Conservation (phyloP, 352 stramenopile genomes). For the Pythium vanterpoolii region DNA sequence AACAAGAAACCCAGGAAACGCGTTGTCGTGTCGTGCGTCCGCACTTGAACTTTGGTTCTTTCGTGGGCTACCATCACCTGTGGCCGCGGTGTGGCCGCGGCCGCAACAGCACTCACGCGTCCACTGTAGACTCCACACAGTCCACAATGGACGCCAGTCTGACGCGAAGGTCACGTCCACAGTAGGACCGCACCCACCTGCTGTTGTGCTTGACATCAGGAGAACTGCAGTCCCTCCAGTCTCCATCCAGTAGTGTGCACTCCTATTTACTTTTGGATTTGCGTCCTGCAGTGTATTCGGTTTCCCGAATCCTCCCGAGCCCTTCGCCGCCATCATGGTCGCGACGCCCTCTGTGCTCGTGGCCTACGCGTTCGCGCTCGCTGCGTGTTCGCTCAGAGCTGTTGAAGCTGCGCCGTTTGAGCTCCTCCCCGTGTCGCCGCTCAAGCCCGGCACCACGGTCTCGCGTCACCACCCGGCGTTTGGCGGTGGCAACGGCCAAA, state of each 20-base stretch:
- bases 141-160: neutral
- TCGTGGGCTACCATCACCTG: no score
- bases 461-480: constrained; percentile 18
- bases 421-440: constrained; percentile 8
- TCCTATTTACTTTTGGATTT: neutral
- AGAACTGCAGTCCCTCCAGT: no score
- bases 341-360: constrained; percentile 16
- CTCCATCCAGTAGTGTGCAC: no score
- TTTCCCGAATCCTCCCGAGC: neutral
- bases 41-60: no score
- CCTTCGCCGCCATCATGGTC: constrained; percentile 7
- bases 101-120: no score
- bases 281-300: neutral
- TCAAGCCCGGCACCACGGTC: constrained; percentile 11
- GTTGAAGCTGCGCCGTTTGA: constrained; percentile 11
- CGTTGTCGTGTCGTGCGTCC: no score
- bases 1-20: no score
- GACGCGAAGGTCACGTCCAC: neutral
- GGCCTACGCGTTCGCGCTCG: constrained; percentile 13
- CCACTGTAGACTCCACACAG: neutral
- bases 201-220: no score
- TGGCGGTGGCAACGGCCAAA: constrained; percentile 7
- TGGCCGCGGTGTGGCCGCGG: no score
- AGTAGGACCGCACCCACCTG: no score
- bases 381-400: constrained; percentile 3